phyloP scores from a whole-genome alignment of 345 rosid genomes.

The Gossypium anomalum region DNA sequence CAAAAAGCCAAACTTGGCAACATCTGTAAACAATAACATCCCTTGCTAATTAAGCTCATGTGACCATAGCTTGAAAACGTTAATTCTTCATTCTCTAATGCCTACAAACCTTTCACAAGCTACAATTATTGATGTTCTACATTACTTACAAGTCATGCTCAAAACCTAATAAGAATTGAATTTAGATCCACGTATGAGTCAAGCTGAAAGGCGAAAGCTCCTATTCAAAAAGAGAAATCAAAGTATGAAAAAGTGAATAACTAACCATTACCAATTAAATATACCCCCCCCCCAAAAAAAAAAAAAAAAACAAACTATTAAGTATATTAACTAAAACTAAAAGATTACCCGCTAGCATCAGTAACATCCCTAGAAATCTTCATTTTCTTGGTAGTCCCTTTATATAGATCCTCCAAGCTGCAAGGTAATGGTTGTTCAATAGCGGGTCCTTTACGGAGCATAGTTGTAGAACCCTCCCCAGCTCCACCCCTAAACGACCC shows the following conservation, averaged over 20 bases:
- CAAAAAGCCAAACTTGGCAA: neutral
- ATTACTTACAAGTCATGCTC: neutral
- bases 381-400: slow-evolving; percentile 86
- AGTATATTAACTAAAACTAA: neutral
- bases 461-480: slow-evolving; percentile 40
- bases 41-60: neutral
- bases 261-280: neutral
- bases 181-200: neutral
- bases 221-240: neutral
- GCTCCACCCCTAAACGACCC: slow-evolving; percentile 33
- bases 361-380: slow-evolving; percentile 77
- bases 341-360: slow-evolving; percentile 60
- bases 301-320: neutral
- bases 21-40: neutral
- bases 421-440: slow-evolving; percentile 74
- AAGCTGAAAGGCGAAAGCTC: neutral
- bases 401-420: slow-evolving; percentile 85
- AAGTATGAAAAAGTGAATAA: neutral
- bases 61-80: neutral
- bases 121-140: neutral
- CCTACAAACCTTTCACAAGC: neutral
- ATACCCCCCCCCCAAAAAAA: too few relatives aligned
- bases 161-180: neutral
- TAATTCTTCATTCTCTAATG: slow-evolving; percentile 1
- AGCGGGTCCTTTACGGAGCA: slow-evolving; percentile 59